Conservation (phyloP, 2,329 filamentous ascomycete genomes). For the Rosellinia necatrix region DNA sequence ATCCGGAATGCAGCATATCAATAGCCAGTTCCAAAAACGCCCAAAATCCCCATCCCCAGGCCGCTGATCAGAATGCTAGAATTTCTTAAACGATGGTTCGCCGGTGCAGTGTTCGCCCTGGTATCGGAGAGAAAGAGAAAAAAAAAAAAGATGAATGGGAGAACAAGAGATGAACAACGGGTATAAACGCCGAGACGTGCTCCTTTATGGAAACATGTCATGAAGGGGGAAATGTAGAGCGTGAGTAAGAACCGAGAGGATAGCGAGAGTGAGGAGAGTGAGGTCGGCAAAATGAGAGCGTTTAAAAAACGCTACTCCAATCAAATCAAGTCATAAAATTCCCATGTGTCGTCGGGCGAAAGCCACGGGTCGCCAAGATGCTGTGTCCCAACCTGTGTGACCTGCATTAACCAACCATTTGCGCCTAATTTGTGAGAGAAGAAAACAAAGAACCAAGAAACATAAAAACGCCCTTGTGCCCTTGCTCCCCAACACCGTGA, state of each 20-base stretch:
- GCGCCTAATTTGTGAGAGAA: slow-evolving; percentile 15
- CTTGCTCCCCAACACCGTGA: slow-evolving; percentile 1
- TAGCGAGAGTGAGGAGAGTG: no score
- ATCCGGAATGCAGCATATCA: slow-evolving; percentile 14
- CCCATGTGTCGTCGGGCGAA: not conserved
- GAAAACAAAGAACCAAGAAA: no score
- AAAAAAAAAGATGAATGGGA: not conserved
- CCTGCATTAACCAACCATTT: no score
- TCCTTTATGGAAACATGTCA: slow-evolving; percentile 18
- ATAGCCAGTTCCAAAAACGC: slow-evolving; percentile 13
- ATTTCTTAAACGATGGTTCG: slow-evolving; percentile 6
- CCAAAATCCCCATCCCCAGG: slow-evolving; percentile 11
- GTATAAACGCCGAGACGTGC: slow-evolving; percentile 18
- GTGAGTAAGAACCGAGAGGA: not conserved
- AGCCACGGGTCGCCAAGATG: not conserved
- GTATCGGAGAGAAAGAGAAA: slow-evolving; percentile 8
- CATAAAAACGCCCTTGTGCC: slow-evolving; percentile 17
- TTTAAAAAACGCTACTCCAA: not conserved
- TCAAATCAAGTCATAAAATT: no score
- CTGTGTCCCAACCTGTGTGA: slow-evolving; percentile 9
- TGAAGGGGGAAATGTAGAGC: not conserved
- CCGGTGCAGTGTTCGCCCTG: slow-evolving; percentile 7
- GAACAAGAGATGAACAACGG: not conserved
- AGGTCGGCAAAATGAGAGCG: no score
- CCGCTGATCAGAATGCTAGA: slow-evolving; percentile 4